phyloP scores from a whole-genome alignment of 2,329 filamentous ascomycete species.

The Diaporthe sp. region DNA sequence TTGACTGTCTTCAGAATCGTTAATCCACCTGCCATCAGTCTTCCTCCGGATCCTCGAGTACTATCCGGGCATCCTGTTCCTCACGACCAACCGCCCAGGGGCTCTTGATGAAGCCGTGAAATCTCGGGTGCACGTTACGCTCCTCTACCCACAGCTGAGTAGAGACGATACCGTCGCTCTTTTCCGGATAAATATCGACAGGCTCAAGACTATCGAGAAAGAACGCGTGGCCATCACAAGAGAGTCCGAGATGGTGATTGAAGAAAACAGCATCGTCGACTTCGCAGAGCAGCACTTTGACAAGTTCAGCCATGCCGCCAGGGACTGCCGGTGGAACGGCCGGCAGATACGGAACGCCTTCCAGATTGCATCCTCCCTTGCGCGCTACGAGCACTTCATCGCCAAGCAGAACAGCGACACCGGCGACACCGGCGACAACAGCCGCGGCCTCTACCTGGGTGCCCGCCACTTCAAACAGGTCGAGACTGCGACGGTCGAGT shows the following conservation, averaged over 20 bases:
- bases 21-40: not conserved
- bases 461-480: constrained; percentile 36
- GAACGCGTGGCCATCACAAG: constrained; percentile 22
- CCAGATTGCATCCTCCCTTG: constrained; percentile 47
- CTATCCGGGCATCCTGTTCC: constrained; percentile 52
- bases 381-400: not conserved
- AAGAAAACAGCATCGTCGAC: constrained; percentile 2
- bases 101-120: constrained; percentile 47
- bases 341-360: constrained; percentile 54
- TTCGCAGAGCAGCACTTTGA: constrained; percentile 23
- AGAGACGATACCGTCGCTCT: constrained; percentile 37
- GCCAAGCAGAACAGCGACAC: not conserved
- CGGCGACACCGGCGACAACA: not conserved
- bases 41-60: constrained; percentile 44
- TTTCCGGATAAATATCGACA: constrained; percentile 13
- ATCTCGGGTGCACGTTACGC: constrained; percentile 48
- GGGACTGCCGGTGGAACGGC: constrained; percentile 49
- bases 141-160: constrained; percentile 48
- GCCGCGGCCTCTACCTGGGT: constrained; percentile 28
- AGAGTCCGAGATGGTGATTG: constrained; percentile 33
- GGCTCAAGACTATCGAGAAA: constrained; percentile 4
- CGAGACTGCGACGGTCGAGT: constrained; percentile 10
- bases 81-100: constrained; percentile 53
- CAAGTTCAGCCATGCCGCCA: not conserved
- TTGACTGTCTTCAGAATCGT: not conserved